Evolutionary conservation across 495 filamentous ascomycete genomes (phyloP), one percentile per base, ranked within the genome.

Genomic region (Tirmania nivea): DNA sequence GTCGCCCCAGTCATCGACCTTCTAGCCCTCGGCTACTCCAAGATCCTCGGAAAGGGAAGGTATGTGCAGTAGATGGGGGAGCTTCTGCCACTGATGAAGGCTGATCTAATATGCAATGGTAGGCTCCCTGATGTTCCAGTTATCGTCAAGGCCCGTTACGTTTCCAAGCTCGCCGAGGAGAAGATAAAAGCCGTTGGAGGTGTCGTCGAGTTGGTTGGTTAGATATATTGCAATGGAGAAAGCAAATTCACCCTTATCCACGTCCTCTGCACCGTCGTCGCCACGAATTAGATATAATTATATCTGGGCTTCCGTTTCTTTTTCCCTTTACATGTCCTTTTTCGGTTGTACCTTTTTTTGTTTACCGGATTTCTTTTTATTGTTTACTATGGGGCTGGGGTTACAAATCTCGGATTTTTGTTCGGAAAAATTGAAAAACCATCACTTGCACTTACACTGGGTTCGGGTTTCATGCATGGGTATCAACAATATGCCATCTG

Each of bases 101-200:
- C 19, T 19, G 14, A 47, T n/a, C 9, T 31, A 31, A 31, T 31
- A 31, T 19, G 42, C 19, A n/a, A 19, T 50, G 12, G n/a, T 50
- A 75, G 86, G 63, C 71, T 94, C 60, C 86, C 86, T 57, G 71
- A 84, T 60, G 73, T 92, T 60, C 87, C 87, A 52, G 63, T 94
- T 63, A 81, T 94, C 61, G 83, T 94, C 65, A 81, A 83, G 67
- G 86, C 87, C 57, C 71, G 87, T 64, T 92, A 82, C 70, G 78
- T 94, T 70, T 86, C 80, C 73, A 78, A 79, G 67, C 74, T 86
- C 66, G 87, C 87, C 57, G 87, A 94, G 79, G 72, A 78, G 72
- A 94, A 94, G 78, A 94, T 94, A 73, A 88, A 83, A 68, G 86
- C 83, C 66, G 84, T 84, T 67, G 87, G 87, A 69, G 86, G 87